Conservation (phyloP, 768 basidiomycete species). For the Symmetrospora coprosmae region DNA sequence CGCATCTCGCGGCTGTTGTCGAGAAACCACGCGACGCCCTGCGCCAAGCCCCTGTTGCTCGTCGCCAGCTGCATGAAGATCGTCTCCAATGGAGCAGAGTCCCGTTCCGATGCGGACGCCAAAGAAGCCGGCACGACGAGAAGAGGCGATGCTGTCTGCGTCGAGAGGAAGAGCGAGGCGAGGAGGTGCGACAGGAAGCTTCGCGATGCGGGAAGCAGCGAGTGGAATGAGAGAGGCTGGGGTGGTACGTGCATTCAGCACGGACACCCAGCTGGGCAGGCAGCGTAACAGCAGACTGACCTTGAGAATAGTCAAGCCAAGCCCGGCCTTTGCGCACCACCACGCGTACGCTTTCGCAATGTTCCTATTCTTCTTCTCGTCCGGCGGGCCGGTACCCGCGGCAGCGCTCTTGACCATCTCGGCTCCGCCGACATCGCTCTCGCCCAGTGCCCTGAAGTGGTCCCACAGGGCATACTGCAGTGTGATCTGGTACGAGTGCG, state of each 20-base stretch:
- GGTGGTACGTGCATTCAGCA: too few species aligned
- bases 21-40: constrained; percentile 16
- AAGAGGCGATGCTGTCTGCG: constrained; percentile 56
- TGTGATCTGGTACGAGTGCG: constrained; percentile 79
- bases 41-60: not conserved
- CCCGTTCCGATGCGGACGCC: not conserved
- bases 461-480: constrained; percentile 95
- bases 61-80: constrained; percentile 12
- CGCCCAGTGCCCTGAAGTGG: constrained; percentile 79
- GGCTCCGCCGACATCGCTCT: constrained; percentile 62
- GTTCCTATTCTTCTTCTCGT: constrained; percentile 47
- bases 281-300: constrained; percentile 39
- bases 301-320: constrained; percentile 66
- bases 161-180: constrained; percentile 53
- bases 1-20: constrained; percentile 1
- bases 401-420: constrained; percentile 54
- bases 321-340: constrained; percentile 76
- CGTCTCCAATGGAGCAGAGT: not conserved
- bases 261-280: not conserved
- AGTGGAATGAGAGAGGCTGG: constrained; percentile 76
- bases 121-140: not conserved
- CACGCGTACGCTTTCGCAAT: constrained; percentile 76
- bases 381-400: constrained; percentile 29
- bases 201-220: constrained; percentile 50
- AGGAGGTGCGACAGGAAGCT: constrained; percentile 61